Conservation (phyloP, 2,329 filamentous ascomycete species). For the Leptosphaerulina australis region DNA sequence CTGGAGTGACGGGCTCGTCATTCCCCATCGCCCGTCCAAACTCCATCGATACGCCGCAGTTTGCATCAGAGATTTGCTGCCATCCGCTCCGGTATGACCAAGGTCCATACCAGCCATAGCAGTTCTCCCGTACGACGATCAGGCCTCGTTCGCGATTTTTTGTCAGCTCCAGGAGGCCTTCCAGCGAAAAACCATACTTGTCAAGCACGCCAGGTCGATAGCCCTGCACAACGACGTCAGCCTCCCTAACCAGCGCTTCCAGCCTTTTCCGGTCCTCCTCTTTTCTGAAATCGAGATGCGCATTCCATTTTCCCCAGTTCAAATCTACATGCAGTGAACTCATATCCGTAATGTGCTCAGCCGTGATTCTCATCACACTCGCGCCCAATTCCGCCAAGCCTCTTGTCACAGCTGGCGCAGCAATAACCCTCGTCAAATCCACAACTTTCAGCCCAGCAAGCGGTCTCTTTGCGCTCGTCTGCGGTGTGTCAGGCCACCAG, state of each 20-base stretch:
- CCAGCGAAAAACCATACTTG: conserved; percentile 53
- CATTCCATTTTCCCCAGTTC: conserved; percentile 59
- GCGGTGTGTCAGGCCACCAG: conserved; percentile 52
- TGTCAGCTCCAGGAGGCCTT: conserved; percentile 52
- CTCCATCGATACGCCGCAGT: conserved; percentile 53
- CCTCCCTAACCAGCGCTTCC: conserved; percentile 52
- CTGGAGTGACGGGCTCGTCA: conserved; percentile 53
- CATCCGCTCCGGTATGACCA: conserved; percentile 57
- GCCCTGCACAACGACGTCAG: conserved; percentile 59
- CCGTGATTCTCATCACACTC: conserved; percentile 55
- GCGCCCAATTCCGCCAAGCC: conserved; percentile 56
- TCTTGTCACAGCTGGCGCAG: conserved; percentile 54
- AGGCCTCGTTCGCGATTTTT: conserved; percentile 52
- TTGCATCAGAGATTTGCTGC: conserved; percentile 61
- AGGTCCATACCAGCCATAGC: conserved; percentile 60
- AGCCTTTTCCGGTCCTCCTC: conserved; percentile 50
- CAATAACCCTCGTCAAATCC: conserved; percentile 58
- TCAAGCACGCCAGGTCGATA: conserved; percentile 58
- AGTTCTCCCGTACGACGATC: conserved; percentile 59
- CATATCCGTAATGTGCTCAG: conserved; percentile 50
- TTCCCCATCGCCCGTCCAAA: conserved; percentile 57
- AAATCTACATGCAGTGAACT: conserved; percentile 53
- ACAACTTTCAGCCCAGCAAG: conserved; percentile 59
- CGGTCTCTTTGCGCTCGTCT: conserved; percentile 47
- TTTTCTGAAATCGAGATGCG: conserved; percentile 52